Base-by-base conservation (phyloP, 169 alveolate genomes). In the Cryptosporidium parvum region DNA sequence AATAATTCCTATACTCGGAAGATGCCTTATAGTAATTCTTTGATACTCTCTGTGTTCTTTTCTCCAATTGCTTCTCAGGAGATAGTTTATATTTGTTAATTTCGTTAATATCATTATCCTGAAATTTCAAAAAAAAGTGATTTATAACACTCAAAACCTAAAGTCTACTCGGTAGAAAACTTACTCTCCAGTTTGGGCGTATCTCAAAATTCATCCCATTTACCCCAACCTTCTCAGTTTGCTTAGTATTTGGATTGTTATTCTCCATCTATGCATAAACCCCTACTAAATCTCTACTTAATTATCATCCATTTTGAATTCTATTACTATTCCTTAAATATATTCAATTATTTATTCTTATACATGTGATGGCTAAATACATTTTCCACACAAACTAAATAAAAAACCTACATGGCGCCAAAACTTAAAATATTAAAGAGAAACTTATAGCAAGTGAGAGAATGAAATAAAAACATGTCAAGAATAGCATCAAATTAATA, bases 131-230 rank as follows among this genome's bases (percentile, higher is more conserved):
- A 33, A 48, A 58, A 42, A 42, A 29, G 29, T n/a, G 4, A 21
- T 33, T 33, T 8, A 35, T 31, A 52, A 1, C 29, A 65, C 3
- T 37, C 51, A 16, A 26, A 65, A 14, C 8, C 6, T n/a, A 65
- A 65, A 29, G 56, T 44, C 10, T 62, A 26, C 29, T 37, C 12
- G 31, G 37, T 16, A n/a, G 56, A 33, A 73, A 35, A 61, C 89
- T 80, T 45, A 80, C 89, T 56, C 45, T 61, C 89, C 89, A 80
- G n/a, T 51, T 80, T 6, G 89, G 89, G 3, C 75, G 73, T 44
- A 80, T 39, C 68, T 80, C 89, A 80, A 80, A 80, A 48, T 16
- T 80, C 72, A 80, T 37, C 18, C 75, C 89, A 31, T 80, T 51
- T n/a, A 42, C 48, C 37, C 14, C 21, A 39, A 80, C 16, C 35